These are phyloP conservation scores for Penicillium ucsense DNA, from an alignment of 495 filamentous ascomycete species.

Conservation along the genomic window DNA sequence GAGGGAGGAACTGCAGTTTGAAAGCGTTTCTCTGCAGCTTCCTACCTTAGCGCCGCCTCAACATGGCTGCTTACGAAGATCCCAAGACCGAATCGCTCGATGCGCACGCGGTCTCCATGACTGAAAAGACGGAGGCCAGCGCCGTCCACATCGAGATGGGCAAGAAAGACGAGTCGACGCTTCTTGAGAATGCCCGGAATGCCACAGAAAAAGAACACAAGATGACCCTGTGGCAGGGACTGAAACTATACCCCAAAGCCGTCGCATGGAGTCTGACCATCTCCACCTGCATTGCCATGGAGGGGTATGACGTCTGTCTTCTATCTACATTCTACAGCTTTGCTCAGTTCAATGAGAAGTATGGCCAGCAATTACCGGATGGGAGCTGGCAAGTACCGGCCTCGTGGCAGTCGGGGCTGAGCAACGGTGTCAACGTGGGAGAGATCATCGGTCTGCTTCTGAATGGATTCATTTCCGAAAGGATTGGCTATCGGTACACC, in stretches of 20 bases:
- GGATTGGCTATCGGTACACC: constrained; percentile 63
- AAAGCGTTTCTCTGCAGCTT: too few relatives aligned
- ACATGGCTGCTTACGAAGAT: too few relatives aligned
- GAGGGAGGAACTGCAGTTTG: too few relatives aligned
- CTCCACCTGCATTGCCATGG: constrained; percentile 46
- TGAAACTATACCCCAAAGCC: constrained; percentile 47
- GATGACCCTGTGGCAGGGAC: constrained; percentile 34
- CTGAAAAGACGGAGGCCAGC: background rate
- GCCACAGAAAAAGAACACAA: constrained; percentile 38
- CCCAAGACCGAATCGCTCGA: background rate
- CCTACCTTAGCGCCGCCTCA: too few relatives aligned
- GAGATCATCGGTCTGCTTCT: constrained; percentile 68
- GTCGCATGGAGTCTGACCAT: constrained; percentile 44
- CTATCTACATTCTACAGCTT: constrained; percentile 42
- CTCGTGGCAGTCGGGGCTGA: constrained; percentile 66
- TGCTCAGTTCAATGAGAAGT: constrained; percentile 54
- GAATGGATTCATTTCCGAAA: constrained; percentile 66
- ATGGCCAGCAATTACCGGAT: constrained; percentile 45
- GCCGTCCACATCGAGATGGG: constrained; percentile 1
- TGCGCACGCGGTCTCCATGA: background rate
- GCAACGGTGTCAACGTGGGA: constrained; percentile 54
- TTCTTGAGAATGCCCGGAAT: constrained; percentile 31
- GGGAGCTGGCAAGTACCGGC: constrained; percentile 61
- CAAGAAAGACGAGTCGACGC: constrained; percentile 36
- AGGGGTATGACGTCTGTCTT: constrained; percentile 47